Evolutionary conservation across 768 basidiomycete genomes (phyloP), one percentile per base, ranked within the genome.

Genomic region (Crassisporium funariophilum): DNA sequence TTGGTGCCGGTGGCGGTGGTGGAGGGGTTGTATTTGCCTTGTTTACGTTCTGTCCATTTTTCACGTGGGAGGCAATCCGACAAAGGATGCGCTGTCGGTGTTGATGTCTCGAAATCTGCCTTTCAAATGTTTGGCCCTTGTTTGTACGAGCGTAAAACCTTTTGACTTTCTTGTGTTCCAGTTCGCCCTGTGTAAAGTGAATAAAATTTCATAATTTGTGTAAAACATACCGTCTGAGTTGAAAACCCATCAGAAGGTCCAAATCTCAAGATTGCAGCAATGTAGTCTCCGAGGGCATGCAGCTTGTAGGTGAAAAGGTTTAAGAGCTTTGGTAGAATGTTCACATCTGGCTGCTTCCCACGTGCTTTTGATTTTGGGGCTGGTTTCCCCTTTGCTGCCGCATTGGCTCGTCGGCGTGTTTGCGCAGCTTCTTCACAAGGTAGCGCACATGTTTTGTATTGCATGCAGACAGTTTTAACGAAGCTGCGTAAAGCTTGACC

Each of bases 171-270:
- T 44, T 39, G 31, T 57, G 53, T 38, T 57, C 46, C 4, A 46
- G 44, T 25, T 51, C 46, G 8, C 49, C 48, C 53, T 60, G 40
- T 31, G 24, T 20, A 21, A 27, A 38, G 3, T 15, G 4, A 13
- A 9, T n/a, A 19, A 17, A 15, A 25, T 5, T 12, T 9, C 27
- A 31, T 40, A 31, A 20, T 35, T 23, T 22, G 29, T 29, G 37
- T 16, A 23, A 20, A 40, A 15, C 58, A 42, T 42, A 76, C 73
- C 8, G 59, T 35, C 19, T 71, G 64, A 1, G 69, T 74, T 0
- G 67, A 65, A 45, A 67, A 74, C 2, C 56, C 60, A 37, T 76
- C 70, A 2, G 65, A 65, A 0, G 67, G 67, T 0, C 74, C 70
- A 33, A 57, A 64, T 0, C 2, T 0, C 0, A 19, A n/a, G 6